A percentile compares a stretch with the other conserved stretches of the same genome.
Conservation (phyloP, 2,329 filamentous ascomycete genomes). For the Alternaria gansuensis region DNA sequence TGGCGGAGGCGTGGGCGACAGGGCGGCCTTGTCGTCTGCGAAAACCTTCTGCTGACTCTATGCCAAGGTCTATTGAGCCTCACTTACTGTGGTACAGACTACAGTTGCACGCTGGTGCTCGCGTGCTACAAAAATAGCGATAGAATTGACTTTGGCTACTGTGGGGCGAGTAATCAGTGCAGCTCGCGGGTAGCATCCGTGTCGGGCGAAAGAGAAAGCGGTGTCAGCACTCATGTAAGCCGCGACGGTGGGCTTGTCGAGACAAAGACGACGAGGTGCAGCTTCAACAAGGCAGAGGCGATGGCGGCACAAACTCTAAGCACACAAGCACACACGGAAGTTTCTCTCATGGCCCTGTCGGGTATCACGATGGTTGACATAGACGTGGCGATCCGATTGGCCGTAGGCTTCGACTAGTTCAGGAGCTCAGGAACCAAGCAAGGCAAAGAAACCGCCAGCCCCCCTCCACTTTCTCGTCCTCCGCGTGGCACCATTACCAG, state of each 20-base stretch:
- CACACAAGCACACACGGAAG: neutral
- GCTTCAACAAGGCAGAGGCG: neutral
- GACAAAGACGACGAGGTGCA: neutral
- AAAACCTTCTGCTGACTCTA: slow-evolving; percentile 8
- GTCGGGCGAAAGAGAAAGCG: slow-evolving; percentile 3
- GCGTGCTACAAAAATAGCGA: neutral
- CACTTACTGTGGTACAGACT: neutral
- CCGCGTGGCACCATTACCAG: neutral
- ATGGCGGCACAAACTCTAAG: neutral
- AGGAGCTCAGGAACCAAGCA: neutral
- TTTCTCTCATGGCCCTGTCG: neutral
- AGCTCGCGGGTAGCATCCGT: neutral
- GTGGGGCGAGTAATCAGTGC: neutral
- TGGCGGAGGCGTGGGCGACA: slow-evolving; percentile 18
- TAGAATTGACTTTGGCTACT: neutral
- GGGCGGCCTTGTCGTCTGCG: slow-evolving; percentile 9
- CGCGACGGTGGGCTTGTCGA: neutral
- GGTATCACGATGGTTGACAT: neutral
- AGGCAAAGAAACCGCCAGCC: slow-evolving; percentile 2
- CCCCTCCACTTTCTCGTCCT: neutral
- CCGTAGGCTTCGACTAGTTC: neutral
- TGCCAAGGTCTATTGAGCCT: slow-evolving; percentile 3
- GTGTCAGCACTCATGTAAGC: slow-evolving; percentile 20
- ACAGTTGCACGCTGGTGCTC: neutral
- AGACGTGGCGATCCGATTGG: neutral